Evolutionary conservation across 257 asterid genomes (phyloP), one percentile per base, ranked within the genome.

Genomic region (Lycium barbarum): DNA sequence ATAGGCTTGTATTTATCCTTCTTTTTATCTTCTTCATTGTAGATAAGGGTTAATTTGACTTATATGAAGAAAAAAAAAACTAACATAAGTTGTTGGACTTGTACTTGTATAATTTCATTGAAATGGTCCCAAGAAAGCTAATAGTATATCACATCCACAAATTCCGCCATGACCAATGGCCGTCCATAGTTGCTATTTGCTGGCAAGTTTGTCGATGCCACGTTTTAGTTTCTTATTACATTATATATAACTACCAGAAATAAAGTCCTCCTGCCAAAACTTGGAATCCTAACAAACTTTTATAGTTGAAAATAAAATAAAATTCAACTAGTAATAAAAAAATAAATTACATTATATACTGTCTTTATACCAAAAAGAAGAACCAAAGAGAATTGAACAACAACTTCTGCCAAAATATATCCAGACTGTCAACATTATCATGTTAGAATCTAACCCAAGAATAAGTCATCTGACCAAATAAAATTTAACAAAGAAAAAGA

Each of bases 81-180:
- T 17, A 58, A 17, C 22, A 14, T 17, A 18, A 8, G 9, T 59
- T 40, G 45, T 58, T 59, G 65, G 65, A 59, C 65, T 18, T 18
- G 10, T 18, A 38, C n/a, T n/a, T 38, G 45, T 55, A 55, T 15
- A 55, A 7, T 59, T 59, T 59, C 65, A 6, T 59, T 59, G 65
- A 59, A 59, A 18, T 59, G 65, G 65, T 59, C 65, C 26, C 22
- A 17, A 0, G 36, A 68, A 51, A 66, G 40, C 45, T 11, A 66
- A 1, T 78, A 78, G 33, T 26, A 26, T 26, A 26, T 26, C 33
- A 78, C 65, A 78, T 51, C 82, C 82, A 78, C 49, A 78, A 78
- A 78, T 53, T 53, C 65, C 82, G 65, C 65, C 82, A 14, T 78
- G 45, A 53, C 82, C 49, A 78, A 8, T 78, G 82, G 82, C 65